Evolutionary conservation across 768 basidiomycete species (phyloP).

Genomic region (Lepiota brunneoincarnata): DNA sequence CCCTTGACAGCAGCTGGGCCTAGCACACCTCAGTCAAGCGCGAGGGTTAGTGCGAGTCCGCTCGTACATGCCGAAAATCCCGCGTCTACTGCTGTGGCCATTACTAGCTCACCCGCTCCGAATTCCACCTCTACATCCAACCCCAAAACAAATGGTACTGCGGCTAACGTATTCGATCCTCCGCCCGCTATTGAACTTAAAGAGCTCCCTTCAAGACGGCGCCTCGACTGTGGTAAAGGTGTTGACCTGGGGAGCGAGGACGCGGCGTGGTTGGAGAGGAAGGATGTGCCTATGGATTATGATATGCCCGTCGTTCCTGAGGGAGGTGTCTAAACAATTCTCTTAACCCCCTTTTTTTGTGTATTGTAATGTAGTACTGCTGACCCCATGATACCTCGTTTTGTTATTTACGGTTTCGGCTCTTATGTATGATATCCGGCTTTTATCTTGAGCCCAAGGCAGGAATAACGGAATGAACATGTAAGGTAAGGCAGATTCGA

Average conservation of each 20-base stretch:
- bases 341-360: too few relatives aligned
- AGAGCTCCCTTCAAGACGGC: slow-evolving; percentile 54
- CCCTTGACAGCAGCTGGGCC: not conserved
- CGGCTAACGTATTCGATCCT: not conserved
- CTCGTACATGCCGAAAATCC: not conserved
- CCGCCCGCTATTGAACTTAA: slow-evolving; percentile 42
- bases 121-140: not conserved
- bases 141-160: not conserved
- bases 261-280: slow-evolving; percentile 65
- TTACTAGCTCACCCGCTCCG: not conserved
- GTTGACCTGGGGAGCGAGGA: slow-evolving; percentile 64
- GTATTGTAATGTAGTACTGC: too few relatives aligned
- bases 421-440: too few relatives aligned
- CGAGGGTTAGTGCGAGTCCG: not conserved
- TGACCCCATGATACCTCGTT: too few relatives aligned
- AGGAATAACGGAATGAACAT: too few relatives aligned
- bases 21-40: not conserved
- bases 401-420: too few relatives aligned
- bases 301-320: slow-evolving; percentile 44
- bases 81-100: not conserved
- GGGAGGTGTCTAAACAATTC: too few relatives aligned
- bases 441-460: too few relatives aligned
- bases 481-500: too few relatives aligned
- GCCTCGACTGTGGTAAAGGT: slow-evolving; percentile 63
- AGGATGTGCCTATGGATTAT: slow-evolving; percentile 76